Evolutionary conservation across 352 stramenopile genomes (phyloP).

Genomic region (Phytophthora chlamydospora): DNA sequence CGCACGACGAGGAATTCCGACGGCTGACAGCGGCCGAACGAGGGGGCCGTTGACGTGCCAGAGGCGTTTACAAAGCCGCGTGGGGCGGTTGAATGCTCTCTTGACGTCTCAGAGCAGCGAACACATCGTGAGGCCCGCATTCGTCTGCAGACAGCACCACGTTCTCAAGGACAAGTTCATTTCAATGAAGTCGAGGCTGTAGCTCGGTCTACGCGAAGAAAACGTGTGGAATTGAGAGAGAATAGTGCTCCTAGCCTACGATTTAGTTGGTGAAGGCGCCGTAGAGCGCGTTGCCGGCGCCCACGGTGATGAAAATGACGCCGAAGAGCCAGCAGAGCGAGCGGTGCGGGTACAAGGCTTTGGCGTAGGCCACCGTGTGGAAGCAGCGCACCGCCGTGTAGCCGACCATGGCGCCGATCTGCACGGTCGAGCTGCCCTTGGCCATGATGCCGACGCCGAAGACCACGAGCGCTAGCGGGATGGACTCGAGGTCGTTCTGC

Average conservation of each 20-base stretch:
- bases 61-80: constrained; percentile 1
- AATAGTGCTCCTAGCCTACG: constrained; percentile 15
- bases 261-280: constrained; percentile 35
- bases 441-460: constrained; percentile 49
- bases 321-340: constrained; percentile 46
- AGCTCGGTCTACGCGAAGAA: constrained; percentile 7
- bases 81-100: neutral
- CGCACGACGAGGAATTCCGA: neutral
- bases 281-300: constrained; percentile 40
- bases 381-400: constrained; percentile 52
- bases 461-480: constrained; percentile 57
- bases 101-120: neutral
- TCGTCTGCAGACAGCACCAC: too few species aligned
- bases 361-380: constrained; percentile 58
- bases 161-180: too few species aligned
- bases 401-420: constrained; percentile 39
- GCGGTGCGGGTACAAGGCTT: constrained; percentile 54
- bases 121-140: neutral
- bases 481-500: constrained; percentile 66
- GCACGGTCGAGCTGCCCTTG: constrained; percentile 34
- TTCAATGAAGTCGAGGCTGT: too few species aligned
- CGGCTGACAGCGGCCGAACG: constrained; percentile 1
- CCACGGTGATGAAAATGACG: constrained; percentile 43
- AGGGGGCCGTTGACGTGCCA: neutral
- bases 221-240: constrained; percentile 9